Conservation (phyloP, 2,329 filamentous ascomycete species). For the Aspergillus phoenicis region DNA sequence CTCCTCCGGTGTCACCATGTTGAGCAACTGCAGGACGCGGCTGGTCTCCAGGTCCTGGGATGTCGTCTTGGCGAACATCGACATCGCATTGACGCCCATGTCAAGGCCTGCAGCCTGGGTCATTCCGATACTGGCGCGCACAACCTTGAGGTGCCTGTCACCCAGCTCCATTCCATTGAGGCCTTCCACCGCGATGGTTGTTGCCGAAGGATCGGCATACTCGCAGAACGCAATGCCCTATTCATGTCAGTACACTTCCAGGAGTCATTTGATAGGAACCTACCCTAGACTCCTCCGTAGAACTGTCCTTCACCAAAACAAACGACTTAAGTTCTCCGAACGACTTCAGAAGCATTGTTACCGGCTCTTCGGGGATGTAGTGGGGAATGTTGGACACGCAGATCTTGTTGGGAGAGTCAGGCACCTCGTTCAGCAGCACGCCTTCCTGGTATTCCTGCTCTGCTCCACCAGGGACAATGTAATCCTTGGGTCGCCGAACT, state of each 20-base stretch:
- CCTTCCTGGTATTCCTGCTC: conserved; percentile 74
- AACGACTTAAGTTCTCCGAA: conserved; percentile 95
- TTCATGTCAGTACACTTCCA: conserved; percentile 15
- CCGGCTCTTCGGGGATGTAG: conserved; percentile 87
- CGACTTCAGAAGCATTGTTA: conserved; percentile 82
- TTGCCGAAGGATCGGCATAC: conserved; percentile 74
- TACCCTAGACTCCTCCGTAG: conserved; percentile 84
- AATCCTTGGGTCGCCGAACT: conserved; percentile 90
- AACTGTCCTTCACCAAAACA: conserved; percentile 80
- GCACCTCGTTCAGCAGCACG: conserved; percentile 75
- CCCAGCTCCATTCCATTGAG: conserved; percentile 92
- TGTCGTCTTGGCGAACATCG: conserved; percentile 89
- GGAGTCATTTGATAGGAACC: conserved; percentile 37
- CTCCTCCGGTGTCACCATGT: conserved; percentile 98
- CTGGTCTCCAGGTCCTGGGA: conserved; percentile 76
- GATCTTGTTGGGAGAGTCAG: conserved; percentile 94
- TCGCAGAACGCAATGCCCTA: conserved; percentile 97
- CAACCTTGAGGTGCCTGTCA: conserved; percentile 80
- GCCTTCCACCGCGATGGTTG: conserved; percentile 84
- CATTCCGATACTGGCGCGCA: conserved; percentile 86
- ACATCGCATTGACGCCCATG: conserved; percentile 97
- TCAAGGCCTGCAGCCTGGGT: conserved; percentile 92
- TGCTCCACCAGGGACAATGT: conserved; percentile 83
- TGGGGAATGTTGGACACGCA: conserved; percentile 85
- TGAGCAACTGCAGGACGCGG: conserved; percentile 86